A percentile compares a stretch with the other conserved stretches of the same genome.
phyloP scores from a whole-genome alignment of 176 grass and related monocot genomes.

The Oryza glumipatula region DNA sequence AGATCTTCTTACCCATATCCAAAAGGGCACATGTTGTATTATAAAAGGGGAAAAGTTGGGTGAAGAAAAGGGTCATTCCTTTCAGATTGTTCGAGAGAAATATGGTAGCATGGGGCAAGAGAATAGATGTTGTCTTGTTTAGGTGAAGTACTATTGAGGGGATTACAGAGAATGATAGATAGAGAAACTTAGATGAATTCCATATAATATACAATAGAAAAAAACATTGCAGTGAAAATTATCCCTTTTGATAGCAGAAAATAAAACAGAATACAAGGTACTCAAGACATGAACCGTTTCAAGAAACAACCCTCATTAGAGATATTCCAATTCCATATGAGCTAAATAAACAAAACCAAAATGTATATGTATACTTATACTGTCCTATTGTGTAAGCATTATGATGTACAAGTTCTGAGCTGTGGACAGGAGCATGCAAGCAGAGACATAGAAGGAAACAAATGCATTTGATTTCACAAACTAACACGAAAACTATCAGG shows the following conservation, averaged over 20 bases:
- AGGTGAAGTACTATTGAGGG: neutral
- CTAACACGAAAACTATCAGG: constrained; percentile 25
- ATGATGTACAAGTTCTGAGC: constrained; percentile 12
- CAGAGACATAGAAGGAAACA: constrained; percentile 19
- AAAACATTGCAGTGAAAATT: neutral
- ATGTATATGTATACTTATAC: neutral
- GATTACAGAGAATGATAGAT: neutral
- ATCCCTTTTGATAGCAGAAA: neutral
- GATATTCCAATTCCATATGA: neutral
- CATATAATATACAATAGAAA: neutral
- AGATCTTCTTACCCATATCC: constrained; percentile 32
- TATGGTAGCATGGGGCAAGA: neutral
- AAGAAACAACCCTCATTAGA: constrained; percentile 2
- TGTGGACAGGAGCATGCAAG: constrained; percentile 24
- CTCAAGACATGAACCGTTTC: constrained; percentile 8
- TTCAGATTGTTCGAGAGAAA: neutral
- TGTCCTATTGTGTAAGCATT: constrained; percentile 11
- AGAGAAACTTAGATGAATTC: neutral
- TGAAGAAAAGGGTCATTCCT: neutral
- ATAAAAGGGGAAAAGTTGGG: neutral
- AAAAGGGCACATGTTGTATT: neutral
- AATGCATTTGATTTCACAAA: constrained; percentile 9
- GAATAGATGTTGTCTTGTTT: neutral
- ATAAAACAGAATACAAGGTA: neutral
- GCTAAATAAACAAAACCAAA: constrained; percentile 10